A percentile compares a stretch with the other conserved stretches of the same genome.
phyloP scores from a whole-genome alignment of 306 rosid genomes.

The Argentina anserina region DNA sequence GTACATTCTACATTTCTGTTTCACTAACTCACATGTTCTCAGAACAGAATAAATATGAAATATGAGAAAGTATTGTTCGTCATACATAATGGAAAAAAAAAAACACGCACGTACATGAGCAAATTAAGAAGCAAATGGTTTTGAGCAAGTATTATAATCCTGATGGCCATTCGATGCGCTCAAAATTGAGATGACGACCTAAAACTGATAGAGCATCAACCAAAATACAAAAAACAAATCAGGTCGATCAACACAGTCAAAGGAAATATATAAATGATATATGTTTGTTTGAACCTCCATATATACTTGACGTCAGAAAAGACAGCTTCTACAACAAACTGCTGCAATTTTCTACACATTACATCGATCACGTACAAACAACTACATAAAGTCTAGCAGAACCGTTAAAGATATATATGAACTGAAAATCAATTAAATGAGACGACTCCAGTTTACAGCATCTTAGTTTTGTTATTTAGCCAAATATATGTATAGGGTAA shows the following conservation, averaged over 20 bases:
- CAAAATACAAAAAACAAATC: background rate
- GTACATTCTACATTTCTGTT: background rate
- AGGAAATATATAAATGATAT: background rate
- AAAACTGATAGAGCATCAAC: background rate
- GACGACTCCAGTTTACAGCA: background rate
- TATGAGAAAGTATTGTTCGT: background rate
- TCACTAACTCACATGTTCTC: background rate
- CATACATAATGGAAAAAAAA: background rate
- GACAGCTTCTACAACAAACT: background rate
- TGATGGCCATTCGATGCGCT: background rate
- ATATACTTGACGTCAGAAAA: background rate
- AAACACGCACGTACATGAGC: no score
- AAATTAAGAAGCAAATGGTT: background rate
- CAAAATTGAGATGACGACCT: background rate
- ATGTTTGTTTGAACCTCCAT: background rate
- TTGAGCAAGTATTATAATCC: background rate
- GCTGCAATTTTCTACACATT: background rate
- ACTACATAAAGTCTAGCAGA: constrained; percentile 6
- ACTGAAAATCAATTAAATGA: background rate
- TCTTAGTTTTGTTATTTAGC: constrained; percentile 5
- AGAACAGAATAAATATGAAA: background rate
- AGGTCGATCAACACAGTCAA: background rate
- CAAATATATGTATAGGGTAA: background rate
- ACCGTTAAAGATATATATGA: background rate
- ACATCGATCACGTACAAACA: background rate